A percentile compares a stretch with the other conserved stretches of the same genome.
Conservation (phyloP, 2,329 filamentous ascomycete species). For the Aspergillus thermomutatus region DNA sequence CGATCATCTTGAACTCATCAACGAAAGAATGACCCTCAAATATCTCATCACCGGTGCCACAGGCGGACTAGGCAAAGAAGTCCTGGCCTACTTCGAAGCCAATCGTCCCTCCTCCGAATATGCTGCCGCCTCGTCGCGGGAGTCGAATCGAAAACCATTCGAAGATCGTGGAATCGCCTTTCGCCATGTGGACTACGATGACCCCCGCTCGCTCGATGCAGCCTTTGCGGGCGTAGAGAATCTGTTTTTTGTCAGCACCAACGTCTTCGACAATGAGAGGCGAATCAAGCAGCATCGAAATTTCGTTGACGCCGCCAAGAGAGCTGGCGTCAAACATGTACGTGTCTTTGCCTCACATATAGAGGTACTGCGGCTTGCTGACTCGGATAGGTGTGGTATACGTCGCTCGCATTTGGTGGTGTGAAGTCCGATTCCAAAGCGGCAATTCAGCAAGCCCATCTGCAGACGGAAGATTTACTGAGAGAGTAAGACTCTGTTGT, state of each 20-base stretch:
- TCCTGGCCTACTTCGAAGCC: conserved; percentile 31
- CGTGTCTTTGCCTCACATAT: background rate
- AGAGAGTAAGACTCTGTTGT: conserved; percentile 23
- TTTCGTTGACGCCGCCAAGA: conserved; percentile 54
- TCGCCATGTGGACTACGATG: conserved; percentile 53
- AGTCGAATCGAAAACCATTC: conserved; percentile 39
- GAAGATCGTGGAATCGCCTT: conserved; percentile 47
- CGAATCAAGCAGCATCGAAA: conserved; percentile 46
- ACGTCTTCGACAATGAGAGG: conserved; percentile 48
- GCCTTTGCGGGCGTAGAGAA: conserved; percentile 52
- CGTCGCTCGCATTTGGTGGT: conserved; percentile 57
- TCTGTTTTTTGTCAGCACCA: conserved; percentile 57
- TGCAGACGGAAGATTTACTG: conserved; percentile 56
- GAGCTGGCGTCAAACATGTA: conserved; percentile 51
- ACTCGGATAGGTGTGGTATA: conserved; percentile 51
- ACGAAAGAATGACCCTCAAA: conserved; percentile 28
- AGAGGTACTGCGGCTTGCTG: background rate
- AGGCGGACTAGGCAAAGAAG: conserved; percentile 33
- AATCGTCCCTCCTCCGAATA: conserved; percentile 43
- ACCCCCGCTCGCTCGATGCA: conserved; percentile 42
- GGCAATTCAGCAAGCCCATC: conserved; percentile 58
- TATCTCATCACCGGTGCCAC: conserved; percentile 40
- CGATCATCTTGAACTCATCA: too few species aligned
- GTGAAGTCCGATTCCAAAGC: conserved; percentile 39
- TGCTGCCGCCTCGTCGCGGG: conserved; percentile 48